Evolutionary conservation across 2,329 filamentous ascomycete species (phyloP).

Genomic region (Teratosphaeria epicoccoides): DNA sequence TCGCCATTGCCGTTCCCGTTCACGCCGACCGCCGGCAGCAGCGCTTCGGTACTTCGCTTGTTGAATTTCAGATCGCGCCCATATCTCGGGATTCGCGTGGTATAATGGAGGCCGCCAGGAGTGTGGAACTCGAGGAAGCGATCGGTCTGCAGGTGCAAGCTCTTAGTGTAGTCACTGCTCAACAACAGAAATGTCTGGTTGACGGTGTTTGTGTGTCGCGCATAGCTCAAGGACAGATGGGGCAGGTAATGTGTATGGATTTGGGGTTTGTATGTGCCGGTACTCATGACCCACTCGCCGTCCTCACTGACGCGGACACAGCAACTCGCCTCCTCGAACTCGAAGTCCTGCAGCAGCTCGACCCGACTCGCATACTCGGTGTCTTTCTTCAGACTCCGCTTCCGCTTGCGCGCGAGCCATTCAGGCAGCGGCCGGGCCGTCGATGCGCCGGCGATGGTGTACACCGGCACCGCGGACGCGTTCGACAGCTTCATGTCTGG

Average conservation of each 20-base stretch:
- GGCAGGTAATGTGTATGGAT: constrained; percentile 94
- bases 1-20: constrained; percentile 80
- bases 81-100: constrained; percentile 82
- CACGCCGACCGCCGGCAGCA: constrained; percentile 79
- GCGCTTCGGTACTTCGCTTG: constrained; percentile 66
- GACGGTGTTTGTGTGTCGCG: constrained; percentile 80
- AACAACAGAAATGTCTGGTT: constrained; percentile 87
- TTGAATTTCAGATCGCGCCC: constrained; percentile 85
- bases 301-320: constrained; percentile 88
- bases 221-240: constrained; percentile 85
- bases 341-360: constrained; percentile 92
- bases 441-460: constrained; percentile 86
- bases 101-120: constrained; percentile 75
- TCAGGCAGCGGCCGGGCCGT: constrained; percentile 82
- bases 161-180: constrained; percentile 86
- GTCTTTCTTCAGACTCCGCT: constrained; percentile 85
- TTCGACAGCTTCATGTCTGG: constrained; percentile 66
- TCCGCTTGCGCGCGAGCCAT: constrained; percentile 84
- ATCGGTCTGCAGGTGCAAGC: constrained; percentile 84
- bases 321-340: constrained; percentile 89
- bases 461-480: constrained; percentile 74
- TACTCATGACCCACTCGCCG: constrained; percentile 95
- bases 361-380: constrained; percentile 87
- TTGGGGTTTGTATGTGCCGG: constrained; percentile 66
- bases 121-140: constrained; percentile 89